A percentile compares a stretch with the other conserved stretches of the same genome.
Evolutionary conservation across 2,329 filamentous ascomycete genomes (phyloP).

Genomic region (Monosporascus sp.): DNA sequence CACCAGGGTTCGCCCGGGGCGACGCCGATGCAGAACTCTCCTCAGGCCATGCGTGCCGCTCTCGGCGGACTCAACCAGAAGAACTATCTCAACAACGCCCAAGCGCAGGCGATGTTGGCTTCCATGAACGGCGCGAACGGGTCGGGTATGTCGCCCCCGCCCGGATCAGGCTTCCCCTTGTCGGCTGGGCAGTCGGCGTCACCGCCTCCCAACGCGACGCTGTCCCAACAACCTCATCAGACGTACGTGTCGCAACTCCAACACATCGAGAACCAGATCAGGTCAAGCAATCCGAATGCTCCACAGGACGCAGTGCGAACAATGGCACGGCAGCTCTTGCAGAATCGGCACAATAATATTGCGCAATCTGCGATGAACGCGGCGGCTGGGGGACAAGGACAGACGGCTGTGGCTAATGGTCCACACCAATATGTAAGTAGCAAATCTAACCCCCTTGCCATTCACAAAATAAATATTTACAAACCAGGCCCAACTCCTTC

Average conservation of each 20-base stretch:
- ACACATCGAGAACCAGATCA: conserved; percentile 48
- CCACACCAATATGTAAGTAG: conserved; percentile 51
- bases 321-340: conserved; percentile 48
- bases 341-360: conserved; percentile 36
- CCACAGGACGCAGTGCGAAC: conserved; percentile 46
- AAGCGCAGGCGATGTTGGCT: conserved; percentile 44
- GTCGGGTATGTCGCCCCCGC: conserved; percentile 39
- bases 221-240: conserved; percentile 40
- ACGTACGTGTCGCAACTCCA: conserved; percentile 44
- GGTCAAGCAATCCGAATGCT: conserved; percentile 46
- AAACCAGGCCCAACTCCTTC: conserved; percentile 38
- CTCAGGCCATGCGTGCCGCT: conserved; percentile 39
- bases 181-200: conserved; percentile 40
- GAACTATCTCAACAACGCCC: conserved; percentile 47
- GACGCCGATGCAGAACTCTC: conserved; percentile 31
- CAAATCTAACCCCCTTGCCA: too few species aligned
- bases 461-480: too few species aligned
- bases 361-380: conserved; percentile 50
- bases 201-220: conserved; percentile 36
- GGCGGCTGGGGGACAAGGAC: conserved; percentile 45
- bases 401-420: conserved; percentile 44
- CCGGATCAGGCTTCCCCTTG: conserved; percentile 42
- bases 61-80: conserved; percentile 45
- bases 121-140: conserved; percentile 41
- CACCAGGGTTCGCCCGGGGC: conserved; percentile 33